A percentile compares a stretch with the other conserved stretches of the same genome.
Conservation (phyloP, 1,139 yeast genomes). For the Hyphopichia khmerensis region DNA sequence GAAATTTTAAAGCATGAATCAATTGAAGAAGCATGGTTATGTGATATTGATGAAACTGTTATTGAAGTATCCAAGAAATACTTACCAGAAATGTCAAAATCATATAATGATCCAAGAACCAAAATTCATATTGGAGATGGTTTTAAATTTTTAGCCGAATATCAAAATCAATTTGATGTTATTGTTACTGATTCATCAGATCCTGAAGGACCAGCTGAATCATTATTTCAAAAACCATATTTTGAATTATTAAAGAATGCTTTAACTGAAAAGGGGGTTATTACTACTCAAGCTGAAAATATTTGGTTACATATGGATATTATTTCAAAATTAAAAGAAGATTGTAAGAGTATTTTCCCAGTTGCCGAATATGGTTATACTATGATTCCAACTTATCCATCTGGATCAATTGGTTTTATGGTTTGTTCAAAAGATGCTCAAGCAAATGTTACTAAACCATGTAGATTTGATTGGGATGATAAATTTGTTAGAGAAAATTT, state of each 20-base stretch:
- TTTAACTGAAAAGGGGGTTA: slow-evolving; percentile 81
- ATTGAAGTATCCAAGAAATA: slow-evolving; percentile 78
- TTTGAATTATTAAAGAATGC: slow-evolving; percentile 78
- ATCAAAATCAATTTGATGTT: slow-evolving; percentile 73
- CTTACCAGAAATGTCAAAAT: slow-evolving; percentile 80
- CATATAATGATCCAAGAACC: slow-evolving; percentile 79
- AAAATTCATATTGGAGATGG: slow-evolving; percentile 88
- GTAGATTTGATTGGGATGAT: slow-evolving; percentile 59
- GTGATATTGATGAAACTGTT: slow-evolving; percentile 91
- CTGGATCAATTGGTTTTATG: slow-evolving; percentile 94
- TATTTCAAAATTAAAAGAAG: slow-evolving; percentile 70
- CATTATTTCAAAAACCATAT: slow-evolving; percentile 83
- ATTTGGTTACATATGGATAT: slow-evolving; percentile 85
- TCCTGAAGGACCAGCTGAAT: slow-evolving; percentile 96
- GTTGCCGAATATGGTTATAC: slow-evolving; percentile 85
- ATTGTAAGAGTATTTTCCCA: slow-evolving; percentile 80
- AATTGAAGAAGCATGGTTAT: slow-evolving; percentile 82
- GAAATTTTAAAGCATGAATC: slow-evolving; percentile 84
- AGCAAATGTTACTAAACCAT: slow-evolving; percentile 64
- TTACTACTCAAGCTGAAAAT: slow-evolving; percentile 89
- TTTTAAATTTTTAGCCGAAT: slow-evolving; percentile 80
- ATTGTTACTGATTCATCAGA: slow-evolving; percentile 93
- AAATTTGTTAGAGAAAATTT: slow-evolving; percentile 64
- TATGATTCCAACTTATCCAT: slow-evolving; percentile 89
- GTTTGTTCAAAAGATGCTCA: slow-evolving; percentile 75